phyloP scores from a whole-genome alignment of 768 basidiomycete genomes.

The Suillus cothurnatus region DNA sequence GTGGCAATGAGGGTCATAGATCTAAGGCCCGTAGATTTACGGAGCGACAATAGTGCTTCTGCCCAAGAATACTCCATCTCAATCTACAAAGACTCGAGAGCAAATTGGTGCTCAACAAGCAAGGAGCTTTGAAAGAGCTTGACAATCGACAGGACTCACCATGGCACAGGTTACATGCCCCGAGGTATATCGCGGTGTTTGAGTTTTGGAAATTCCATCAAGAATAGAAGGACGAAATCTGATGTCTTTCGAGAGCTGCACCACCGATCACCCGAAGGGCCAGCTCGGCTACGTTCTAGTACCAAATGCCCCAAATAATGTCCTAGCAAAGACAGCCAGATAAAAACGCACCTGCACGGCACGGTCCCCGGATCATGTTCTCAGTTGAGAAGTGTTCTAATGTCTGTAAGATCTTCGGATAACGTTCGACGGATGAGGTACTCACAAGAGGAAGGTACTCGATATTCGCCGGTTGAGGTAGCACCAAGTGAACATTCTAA shows the following conservation, averaged over 20 bases:
- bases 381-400: slow-evolving; percentile 19
- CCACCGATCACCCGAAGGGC: background rate
- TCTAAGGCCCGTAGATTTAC: background rate
- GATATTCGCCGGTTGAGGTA: background rate
- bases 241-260: background rate
- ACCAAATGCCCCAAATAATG: slow-evolving; percentile 22
- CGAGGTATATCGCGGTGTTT: background rate
- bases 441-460: background rate
- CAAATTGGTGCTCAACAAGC: background rate
- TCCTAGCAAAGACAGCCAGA: slow-evolving; percentile 20
- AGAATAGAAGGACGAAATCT: background rate
- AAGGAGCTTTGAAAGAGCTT: background rate
- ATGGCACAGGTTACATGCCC: background rate
- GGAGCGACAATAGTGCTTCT: background rate
- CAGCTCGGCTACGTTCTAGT: background rate
- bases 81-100: background rate
- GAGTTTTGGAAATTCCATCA: background rate
- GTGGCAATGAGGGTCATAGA: background rate
- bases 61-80: too few species aligned
- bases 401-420: slow-evolving; percentile 44
- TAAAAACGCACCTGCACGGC: slow-evolving; percentile 25
- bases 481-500: background rate
- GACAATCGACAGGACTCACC: background rate
- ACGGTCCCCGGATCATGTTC: background rate
- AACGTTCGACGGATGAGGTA: background rate